Evolutionary conservation across 2,329 filamentous ascomycete genomes (phyloP).

Genomic region (Thermomyces lanuginosus): DNA sequence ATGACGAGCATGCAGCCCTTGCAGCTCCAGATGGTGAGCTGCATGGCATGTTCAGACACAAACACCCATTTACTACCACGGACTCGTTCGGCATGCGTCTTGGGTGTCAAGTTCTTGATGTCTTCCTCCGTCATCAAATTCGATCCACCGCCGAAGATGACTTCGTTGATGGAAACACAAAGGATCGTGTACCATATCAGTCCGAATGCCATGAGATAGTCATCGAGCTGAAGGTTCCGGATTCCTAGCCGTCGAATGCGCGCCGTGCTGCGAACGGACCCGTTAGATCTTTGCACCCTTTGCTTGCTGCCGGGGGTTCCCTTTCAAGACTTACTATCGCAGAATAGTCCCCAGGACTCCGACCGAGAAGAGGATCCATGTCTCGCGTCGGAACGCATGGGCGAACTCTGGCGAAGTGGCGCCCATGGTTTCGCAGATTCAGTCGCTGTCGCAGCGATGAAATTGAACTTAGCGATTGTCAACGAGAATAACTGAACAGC

Average conservation of each 20-base stretch:
- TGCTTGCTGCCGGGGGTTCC: conserved; percentile 19
- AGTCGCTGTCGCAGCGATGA: too few relatives aligned
- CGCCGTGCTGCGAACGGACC: conserved; percentile 17
- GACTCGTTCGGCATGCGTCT: conserved; percentile 27
- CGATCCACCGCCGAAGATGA: conserved; percentile 39
- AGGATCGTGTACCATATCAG: conserved; percentile 41
- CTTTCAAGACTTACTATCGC: conserved; percentile 24
- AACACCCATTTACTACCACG: conserved; percentile 47
- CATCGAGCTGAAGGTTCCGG: conserved; percentile 37
- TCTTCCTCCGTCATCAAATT: conserved; percentile 42
- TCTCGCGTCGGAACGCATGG: conserved; percentile 17
- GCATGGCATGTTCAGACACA: conserved; percentile 46
- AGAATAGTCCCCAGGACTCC: conserved; percentile 21
- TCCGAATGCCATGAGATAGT: conserved; percentile 40
- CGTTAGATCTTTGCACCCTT: conserved; percentile 1
- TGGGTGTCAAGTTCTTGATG: conserved; percentile 29
- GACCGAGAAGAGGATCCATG: conserved; percentile 27
- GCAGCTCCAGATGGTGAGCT: conserved; percentile 37
- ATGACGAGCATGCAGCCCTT: conserved; percentile 40
- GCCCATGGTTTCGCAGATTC: too few relatives aligned
- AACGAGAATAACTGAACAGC: too few relatives aligned
- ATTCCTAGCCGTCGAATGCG: conserved; percentile 30
- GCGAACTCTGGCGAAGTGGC: conserved; percentile 16
- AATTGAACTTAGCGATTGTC: too few relatives aligned
- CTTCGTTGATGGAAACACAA: conserved; percentile 37